These are phyloP conservation scores for Aspergillus unguis DNA, from an alignment of 2,329 filamentous ascomycete genomes.

Conservation along the genomic window DNA sequence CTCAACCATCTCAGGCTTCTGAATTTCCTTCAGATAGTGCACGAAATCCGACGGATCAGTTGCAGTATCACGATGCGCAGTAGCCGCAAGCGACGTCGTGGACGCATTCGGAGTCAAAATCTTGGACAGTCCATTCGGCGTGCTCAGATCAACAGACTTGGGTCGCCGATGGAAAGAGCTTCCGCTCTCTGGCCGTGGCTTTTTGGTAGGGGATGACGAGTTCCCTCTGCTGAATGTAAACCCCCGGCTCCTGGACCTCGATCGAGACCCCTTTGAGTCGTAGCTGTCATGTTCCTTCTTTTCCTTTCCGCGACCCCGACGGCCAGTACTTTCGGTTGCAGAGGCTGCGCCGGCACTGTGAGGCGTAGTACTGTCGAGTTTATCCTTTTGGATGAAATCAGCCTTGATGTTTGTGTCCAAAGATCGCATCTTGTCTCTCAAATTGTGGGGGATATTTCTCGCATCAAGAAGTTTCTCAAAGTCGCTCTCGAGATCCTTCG, in stretches of 20 bases:
- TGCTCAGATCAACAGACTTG: conserved; percentile 68
- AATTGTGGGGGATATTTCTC: conserved; percentile 88
- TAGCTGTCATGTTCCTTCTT: conserved; percentile 36
- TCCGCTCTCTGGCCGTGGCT: conserved; percentile 64
- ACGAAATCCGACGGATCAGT: conserved; percentile 82
- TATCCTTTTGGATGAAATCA: conserved; percentile 90
- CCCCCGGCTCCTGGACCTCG: conserved; percentile 64
- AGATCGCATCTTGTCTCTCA: conserved; percentile 90
- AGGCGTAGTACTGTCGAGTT: conserved; percentile 60
- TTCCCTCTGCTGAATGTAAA: conserved; percentile 73
- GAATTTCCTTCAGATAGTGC: conserved; percentile 74
- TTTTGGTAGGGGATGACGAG: conserved; percentile 67
- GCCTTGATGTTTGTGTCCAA: conserved; percentile 88
- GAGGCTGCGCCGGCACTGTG: conserved; percentile 40
- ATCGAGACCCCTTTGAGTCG: conserved; percentile 47
- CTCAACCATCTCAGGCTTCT: conserved; percentile 78
- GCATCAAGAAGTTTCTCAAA: conserved; percentile 69
- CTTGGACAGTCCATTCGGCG: conserved; percentile 56
- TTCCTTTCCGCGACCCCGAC: conserved; percentile 43
- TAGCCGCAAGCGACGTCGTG: conserved; percentile 53
- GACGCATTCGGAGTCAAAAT: conserved; percentile 55
- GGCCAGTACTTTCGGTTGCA: conserved; percentile 27
- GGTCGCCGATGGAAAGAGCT: conserved; percentile 62
- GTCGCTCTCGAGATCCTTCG: conserved; percentile 58
- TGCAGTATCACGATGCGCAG: conserved; percentile 69